A percentile compares a stretch with the other conserved stretches of the same genome.
These are phyloP conservation scores for Epithemia pelagica DNA, from an alignment of 108 stramenopile genomes.

Conservation along the genomic window DNA sequence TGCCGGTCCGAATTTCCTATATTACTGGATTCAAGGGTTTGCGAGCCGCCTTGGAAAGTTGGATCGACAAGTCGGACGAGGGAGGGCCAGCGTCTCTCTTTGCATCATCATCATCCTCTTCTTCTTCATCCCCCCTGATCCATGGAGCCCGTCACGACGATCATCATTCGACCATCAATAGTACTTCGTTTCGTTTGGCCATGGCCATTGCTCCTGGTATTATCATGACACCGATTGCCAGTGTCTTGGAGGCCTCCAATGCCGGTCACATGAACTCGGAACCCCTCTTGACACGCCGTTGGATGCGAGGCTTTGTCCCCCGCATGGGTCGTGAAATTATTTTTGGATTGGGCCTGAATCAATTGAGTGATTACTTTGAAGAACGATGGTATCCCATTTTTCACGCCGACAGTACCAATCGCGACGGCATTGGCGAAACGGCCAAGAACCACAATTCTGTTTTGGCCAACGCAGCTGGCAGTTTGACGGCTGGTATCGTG, in stretches of 20 bases:
- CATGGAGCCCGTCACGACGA: too few relatives aligned
- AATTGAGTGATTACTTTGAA: constrained; percentile 68
- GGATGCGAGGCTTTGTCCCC: constrained; percentile 57
- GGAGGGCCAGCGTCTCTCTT: background rate
- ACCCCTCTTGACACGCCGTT: constrained; percentile 33
- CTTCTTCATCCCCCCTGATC: background rate
- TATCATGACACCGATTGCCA: constrained; percentile 68
- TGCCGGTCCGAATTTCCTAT: constrained; percentile 48
- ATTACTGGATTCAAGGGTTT: constrained; percentile 50
- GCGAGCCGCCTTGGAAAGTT: constrained; percentile 15
- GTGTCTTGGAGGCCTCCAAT: constrained; percentile 67
- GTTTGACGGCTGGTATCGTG: constrained; percentile 49
- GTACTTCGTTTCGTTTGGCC: constrained; percentile 23
- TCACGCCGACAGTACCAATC: constrained; percentile 1
- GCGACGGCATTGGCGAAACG: too few relatives aligned
- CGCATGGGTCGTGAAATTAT: constrained; percentile 63
- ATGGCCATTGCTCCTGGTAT: constrained; percentile 58
- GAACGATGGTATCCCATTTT: constrained; percentile 32
- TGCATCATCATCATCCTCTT: too few relatives aligned
- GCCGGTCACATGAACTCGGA: constrained; percentile 68
- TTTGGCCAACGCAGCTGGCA: constrained; percentile 43
- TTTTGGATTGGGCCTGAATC: constrained; percentile 72
- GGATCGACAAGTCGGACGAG: background rate
- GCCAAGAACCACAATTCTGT: constrained; percentile 16
- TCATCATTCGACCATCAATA: constrained; percentile 20